Base-by-base conservation (phyloP, 306 rosid genomes). In the Parietaria judaica region DNA sequence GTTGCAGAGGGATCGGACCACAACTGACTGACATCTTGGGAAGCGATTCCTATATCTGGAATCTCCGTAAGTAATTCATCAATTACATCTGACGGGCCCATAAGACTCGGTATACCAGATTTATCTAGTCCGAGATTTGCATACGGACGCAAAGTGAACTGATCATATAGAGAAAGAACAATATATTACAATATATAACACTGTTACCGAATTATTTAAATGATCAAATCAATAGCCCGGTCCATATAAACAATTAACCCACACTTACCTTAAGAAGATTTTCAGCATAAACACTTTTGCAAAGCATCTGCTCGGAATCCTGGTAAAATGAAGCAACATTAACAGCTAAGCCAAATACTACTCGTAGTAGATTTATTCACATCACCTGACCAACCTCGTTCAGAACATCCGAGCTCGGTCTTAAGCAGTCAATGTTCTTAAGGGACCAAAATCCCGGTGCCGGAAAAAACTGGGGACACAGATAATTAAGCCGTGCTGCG, bases 401-500 rank as follows among this genome's bases (percentile, higher is more conserved):
- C 75, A 80, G 80, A 63, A 83, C 75, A 75, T 55, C 55, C 60
- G 81, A 69, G 8, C 55, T 80, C 38, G 72, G 53, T 58, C 64
- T 67, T 44, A 79, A 72, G 74, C 57, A 41, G 76, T 61, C 74
- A 66, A 65, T 70, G 74, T 76, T 66, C 70, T 67, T 61, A 66
- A 61, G 74, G 57, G 96, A 83, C 88, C 83, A 82, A 61, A 78
- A 76, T 36, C 96, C 98, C 35, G 94, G 95, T 56, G 96, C 88
- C 56, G 96, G 96, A 73, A 92, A 92, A 78, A 92, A 82, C 80
- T 61, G 95, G 73, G 98, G 96, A 67, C 98, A 92, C 52, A 92
- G 66, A 70, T 85, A 89, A 66, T 86, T 86, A 34, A 91, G 96
- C 57, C 85, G 81, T 13, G 95, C 74, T 56, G 94, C 76, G 69